Conservation (phyloP, 352 stramenopile genomes). For the Phytophthora cactorum region DNA sequence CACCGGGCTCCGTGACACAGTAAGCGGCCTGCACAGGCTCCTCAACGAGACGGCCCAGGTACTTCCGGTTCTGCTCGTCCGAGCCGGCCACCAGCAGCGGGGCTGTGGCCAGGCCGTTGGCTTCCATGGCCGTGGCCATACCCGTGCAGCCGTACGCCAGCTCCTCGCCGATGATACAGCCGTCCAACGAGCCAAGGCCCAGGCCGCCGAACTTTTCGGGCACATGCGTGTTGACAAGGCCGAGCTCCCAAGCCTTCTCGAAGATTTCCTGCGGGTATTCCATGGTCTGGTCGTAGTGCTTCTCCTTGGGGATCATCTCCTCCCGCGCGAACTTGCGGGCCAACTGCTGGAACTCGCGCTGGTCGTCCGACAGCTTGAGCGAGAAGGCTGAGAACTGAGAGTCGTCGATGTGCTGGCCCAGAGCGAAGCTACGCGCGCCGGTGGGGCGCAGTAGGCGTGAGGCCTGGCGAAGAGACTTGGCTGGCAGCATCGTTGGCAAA, state of each 20-base stretch:
- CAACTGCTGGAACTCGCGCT: slow-evolving; percentile 87
- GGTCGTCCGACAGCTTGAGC: slow-evolving; percentile 87
- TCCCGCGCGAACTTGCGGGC: slow-evolving; percentile 90
- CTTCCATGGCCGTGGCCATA: slow-evolving; percentile 92
- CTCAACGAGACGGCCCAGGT: slow-evolving; percentile 84
- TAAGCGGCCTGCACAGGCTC: slow-evolving; percentile 87
- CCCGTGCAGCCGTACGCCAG: slow-evolving; percentile 92
- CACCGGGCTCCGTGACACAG: slow-evolving; percentile 91
- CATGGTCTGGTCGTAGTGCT: slow-evolving; percentile 83
- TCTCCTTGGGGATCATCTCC: slow-evolving; percentile 91
- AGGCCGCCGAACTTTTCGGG: slow-evolving; percentile 86
- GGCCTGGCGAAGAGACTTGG: slow-evolving; percentile 21
- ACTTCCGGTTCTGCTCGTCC: slow-evolving; percentile 87
- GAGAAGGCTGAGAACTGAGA: slow-evolving; percentile 58
- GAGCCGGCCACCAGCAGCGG: slow-evolving; percentile 86
- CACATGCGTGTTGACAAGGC: slow-evolving; percentile 89
- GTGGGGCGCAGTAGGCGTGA: slow-evolving; percentile 16
- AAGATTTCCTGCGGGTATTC: slow-evolving; percentile 91
- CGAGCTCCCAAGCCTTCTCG: slow-evolving; percentile 89
- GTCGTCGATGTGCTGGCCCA: slow-evolving; percentile 59
- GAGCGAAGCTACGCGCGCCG: slow-evolving; percentile 47
- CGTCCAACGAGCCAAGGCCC: slow-evolving; percentile 80
- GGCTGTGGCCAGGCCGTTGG: slow-evolving; percentile 83
- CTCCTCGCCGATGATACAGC: slow-evolving; percentile 89
- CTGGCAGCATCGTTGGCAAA: slow-evolving; percentile 16